phyloP scores from a whole-genome alignment of 305 asterid genomes.

The Striga hermonthica region DNA sequence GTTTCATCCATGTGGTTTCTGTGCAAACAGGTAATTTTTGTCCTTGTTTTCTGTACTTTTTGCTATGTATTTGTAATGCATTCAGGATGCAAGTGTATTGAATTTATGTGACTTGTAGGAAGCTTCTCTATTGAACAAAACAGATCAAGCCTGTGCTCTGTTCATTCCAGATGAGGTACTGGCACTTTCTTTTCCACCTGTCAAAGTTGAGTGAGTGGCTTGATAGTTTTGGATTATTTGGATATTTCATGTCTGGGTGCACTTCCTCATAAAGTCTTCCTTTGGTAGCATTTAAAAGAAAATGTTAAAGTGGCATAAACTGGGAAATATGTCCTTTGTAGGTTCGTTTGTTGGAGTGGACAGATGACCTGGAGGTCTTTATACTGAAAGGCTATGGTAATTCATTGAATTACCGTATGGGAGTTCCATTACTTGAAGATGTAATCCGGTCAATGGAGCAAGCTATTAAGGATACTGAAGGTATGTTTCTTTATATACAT shows the following conservation, averaged over 20 bases:
- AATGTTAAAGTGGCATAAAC: conserved; percentile 23
- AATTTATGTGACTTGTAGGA: conserved; percentile 49
- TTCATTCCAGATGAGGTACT: conserved; percentile 78
- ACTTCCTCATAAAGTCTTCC: conserved; percentile 25
- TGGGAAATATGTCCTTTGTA: conserved; percentile 31
- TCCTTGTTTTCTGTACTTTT: conserved; percentile 25
- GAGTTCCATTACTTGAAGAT: conserved; percentile 86
- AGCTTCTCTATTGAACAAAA: conserved; percentile 74
- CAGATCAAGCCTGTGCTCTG: conserved; percentile 83
- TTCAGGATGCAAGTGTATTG: conserved; percentile 14
- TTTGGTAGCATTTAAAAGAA: not conserved
- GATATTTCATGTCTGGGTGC: conserved; percentile 6
- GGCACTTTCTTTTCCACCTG: conserved; percentile 23
- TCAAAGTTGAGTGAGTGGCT: conserved; percentile 9
- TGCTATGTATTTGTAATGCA: conserved; percentile 9
- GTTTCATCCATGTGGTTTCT: conserved; percentile 77
- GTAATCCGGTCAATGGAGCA: conserved; percentile 87
- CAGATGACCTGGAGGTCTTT: conserved; percentile 91
- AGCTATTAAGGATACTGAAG: conserved; percentile 77
- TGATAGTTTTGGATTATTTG: not conserved
- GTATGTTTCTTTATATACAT: conserved; percentile 34
- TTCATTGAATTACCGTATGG: conserved; percentile 85
- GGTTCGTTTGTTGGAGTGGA: conserved; percentile 86
- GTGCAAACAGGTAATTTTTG: conserved; percentile 69
- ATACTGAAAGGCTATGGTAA: conserved; percentile 85